phyloP scores from a whole-genome alignment of 441 rosid genomes.

The Erodium trifolium region DNA sequence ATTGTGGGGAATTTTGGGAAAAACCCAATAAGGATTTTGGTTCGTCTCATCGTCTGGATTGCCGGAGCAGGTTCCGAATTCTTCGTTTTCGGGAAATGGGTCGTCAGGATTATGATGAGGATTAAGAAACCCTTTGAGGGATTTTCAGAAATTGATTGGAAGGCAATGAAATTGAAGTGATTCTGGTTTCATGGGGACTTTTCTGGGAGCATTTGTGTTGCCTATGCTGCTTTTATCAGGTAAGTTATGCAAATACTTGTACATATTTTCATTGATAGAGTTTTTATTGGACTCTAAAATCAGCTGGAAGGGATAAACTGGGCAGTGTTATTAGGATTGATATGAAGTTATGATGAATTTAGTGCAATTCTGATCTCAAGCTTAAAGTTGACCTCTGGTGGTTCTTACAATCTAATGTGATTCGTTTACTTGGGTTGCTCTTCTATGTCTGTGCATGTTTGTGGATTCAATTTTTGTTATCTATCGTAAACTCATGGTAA shows the following conservation, averaged over 20 bases:
- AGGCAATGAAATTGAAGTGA: conserved; percentile 21
- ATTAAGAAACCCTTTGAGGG: conserved; percentile 18
- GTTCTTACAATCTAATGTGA: not conserved
- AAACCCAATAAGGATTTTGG: conserved; percentile 6
- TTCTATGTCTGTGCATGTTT: not conserved
- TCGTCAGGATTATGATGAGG: conserved; percentile 21
- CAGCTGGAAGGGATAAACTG: not conserved
- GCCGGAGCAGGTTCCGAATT: not conserved
- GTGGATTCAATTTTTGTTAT: not conserved
- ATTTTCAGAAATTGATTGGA: conserved; percentile 23
- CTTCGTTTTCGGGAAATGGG: conserved; percentile 21
- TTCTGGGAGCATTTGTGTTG: conserved; percentile 63
- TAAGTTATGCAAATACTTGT: conserved; percentile 7
- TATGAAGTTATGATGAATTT: conserved; percentile 11
- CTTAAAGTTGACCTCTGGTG: conserved; percentile 8
- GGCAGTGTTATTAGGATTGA: not conserved
- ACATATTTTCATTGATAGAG: not conserved
- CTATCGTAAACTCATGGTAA: not conserved
- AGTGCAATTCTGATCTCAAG: conserved; percentile 3
- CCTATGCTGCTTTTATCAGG: conserved; percentile 79
- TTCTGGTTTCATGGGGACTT: conserved; percentile 48
- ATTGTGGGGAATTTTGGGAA: not conserved
- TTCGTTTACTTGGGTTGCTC: not conserved
- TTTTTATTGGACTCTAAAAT: conserved; percentile 7
- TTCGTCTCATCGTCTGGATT: not conserved